These are phyloP conservation scores for Cladorrhinum samala DNA, from an alignment of 495 filamentous ascomycete species.

Conservation along the genomic window DNA sequence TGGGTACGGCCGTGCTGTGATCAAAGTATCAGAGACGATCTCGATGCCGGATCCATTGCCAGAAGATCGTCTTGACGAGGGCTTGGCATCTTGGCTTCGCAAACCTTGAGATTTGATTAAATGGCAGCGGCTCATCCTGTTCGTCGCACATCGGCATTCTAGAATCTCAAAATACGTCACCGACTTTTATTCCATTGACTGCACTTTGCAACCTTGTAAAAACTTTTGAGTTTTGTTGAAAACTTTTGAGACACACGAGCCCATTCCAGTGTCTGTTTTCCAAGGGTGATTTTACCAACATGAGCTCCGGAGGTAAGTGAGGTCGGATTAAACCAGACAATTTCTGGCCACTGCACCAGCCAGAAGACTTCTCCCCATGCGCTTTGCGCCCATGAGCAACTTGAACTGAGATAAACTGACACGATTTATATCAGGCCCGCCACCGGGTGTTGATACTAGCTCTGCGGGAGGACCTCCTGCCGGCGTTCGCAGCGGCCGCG, in stretches of 20 bases:
- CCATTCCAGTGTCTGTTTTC: not conserved
- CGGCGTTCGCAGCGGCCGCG: conserved; percentile 1
- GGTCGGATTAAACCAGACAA: too few species aligned
- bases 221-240: not conserved
- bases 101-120: not conserved
- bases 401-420: not conserved
- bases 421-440: not conserved
- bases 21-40: not conserved
- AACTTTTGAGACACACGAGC: not conserved
- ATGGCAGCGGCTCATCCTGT: not conserved
- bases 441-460: conserved; percentile 3
- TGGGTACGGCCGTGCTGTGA: conserved; percentile 53
- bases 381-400: not conserved
- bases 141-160: not conserved
- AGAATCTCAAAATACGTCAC: not conserved
- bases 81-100: not conserved
- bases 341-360: too few species aligned
- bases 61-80: not conserved
- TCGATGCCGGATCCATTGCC: not conserved
- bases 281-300: not conserved
- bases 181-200: not conserved
- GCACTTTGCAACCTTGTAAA: not conserved
- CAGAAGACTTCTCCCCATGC: not conserved
- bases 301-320: not conserved
- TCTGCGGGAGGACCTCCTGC: conserved; percentile 4